Conservation (phyloP, 192 early-diverging fungal genomes). For the Coemansia sp. region DNA sequence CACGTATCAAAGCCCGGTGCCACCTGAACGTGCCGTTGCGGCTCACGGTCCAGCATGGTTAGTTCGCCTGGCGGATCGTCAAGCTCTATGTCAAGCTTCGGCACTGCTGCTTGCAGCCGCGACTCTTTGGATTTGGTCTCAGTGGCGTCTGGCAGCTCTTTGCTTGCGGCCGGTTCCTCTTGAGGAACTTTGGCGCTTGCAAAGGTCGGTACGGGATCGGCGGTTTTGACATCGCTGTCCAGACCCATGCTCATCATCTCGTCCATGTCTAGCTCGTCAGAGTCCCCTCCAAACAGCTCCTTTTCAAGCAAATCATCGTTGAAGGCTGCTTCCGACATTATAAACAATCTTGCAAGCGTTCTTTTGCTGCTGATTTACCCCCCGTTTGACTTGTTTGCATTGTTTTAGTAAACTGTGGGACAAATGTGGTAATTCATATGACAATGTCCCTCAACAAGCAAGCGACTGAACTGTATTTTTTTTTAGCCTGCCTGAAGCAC, state of each 20-base stretch:
- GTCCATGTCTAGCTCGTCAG: conserved; percentile 44
- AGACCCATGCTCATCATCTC: conserved; percentile 40
- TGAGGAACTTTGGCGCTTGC: conserved; percentile 1
- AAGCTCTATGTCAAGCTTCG: conserved; percentile 33
- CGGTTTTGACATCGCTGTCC: conserved; percentile 3
- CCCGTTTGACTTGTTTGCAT: too few species aligned
- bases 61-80: conserved; percentile 42
- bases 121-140: neutral
- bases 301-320: conserved; percentile 50
- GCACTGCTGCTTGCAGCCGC: conserved; percentile 2
- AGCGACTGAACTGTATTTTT: too few species aligned
- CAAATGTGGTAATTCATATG: too few species aligned
- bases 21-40: neutral
- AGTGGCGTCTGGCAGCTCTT: neutral
- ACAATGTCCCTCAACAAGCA: too few species aligned
- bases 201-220: conserved; percentile 1
- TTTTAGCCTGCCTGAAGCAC: too few species aligned
- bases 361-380: too few species aligned
- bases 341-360: neutral
- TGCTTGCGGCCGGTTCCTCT: neutral
- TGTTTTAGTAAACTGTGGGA: too few species aligned
- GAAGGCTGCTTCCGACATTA: conserved; percentile 43
- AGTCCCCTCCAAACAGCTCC: conserved; percentile 53
- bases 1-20: neutral
- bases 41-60: conserved; percentile 20